phyloP scores from a whole-genome alignment of 2,329 filamentous ascomycete genomes.

The Clarireedia sp. region DNA sequence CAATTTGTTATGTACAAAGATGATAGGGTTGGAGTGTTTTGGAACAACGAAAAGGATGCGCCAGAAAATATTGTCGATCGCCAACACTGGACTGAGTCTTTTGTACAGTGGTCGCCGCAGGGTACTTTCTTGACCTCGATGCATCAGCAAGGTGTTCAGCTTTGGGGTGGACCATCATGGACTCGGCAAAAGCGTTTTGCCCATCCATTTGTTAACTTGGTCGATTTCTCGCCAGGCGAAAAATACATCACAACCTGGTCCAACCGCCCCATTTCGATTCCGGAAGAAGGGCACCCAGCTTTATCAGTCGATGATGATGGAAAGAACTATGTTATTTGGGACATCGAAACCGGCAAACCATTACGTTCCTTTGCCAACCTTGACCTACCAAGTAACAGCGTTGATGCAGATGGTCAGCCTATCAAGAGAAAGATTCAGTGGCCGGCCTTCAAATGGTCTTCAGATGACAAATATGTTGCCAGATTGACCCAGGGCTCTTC shows the following conservation, averaged over 20 bases:
- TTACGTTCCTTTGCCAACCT: constrained; percentile 90
- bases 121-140: constrained; percentile 93
- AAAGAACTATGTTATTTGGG: constrained; percentile 99
- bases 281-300: constrained; percentile 77
- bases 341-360: constrained; percentile 80
- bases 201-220: constrained; percentile 89
- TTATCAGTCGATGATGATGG: constrained; percentile 88
- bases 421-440: constrained; percentile 91
- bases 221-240: constrained; percentile 91
- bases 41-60: constrained; percentile 92
- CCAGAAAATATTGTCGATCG: constrained; percentile 88
- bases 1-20: constrained; percentile 93
- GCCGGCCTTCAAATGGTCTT: constrained; percentile 99
- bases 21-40: constrained; percentile 89
- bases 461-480: constrained; percentile 95
- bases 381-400: constrained; percentile 59
- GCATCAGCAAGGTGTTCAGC: constrained; percentile 90
- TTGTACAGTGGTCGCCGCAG: constrained; percentile 94
- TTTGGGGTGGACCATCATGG: constrained; percentile 92
- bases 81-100: constrained; percentile 94
- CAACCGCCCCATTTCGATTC: constrained; percentile 82
- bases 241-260: constrained; percentile 97
- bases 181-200: constrained; percentile 85
- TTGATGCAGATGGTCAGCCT: constrained; percentile 53
- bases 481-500: constrained; percentile 80